Percentiles rank a stretch among this genome's conserved stretches.
These are phyloP conservation scores for Rhizoclosmatium globosum DNA, from an alignment of 192 early-diverging fungal genomes.

Conservation along the genomic window DNA sequence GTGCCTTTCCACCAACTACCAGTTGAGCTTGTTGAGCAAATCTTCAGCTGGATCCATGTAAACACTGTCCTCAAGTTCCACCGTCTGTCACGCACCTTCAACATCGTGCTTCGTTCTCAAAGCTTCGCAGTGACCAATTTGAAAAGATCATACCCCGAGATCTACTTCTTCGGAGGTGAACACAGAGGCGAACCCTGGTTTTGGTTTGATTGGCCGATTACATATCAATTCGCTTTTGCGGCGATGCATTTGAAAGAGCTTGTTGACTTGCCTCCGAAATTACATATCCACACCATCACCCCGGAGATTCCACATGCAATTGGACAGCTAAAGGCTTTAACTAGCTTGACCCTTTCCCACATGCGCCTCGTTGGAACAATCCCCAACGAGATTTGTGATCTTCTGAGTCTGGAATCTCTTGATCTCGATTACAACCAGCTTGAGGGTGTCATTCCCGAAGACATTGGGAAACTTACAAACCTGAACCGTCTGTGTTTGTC, in stretches of 20 bases:
- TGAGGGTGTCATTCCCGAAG: not conserved
- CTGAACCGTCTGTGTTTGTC: not conserved
- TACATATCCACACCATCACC: not conserved
- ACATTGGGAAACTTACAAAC: not conserved
- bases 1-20: not conserved
- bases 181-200: not conserved
- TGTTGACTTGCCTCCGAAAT: not conserved
- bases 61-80: not conserved
- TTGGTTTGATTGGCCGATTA: not conserved
- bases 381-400: not conserved
- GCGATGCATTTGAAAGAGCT: not conserved
- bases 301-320: not conserved
- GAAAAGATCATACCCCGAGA: not conserved
- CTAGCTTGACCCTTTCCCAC: not conserved
- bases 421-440: not conserved
- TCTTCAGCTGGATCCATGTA: not conserved
- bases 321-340: not conserved
- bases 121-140: not conserved
- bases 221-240: not conserved
- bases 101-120: not conserved
- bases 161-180: not conserved
- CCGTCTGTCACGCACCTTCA: not conserved
- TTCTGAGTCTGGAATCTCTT: not conserved
- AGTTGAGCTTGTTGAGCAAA: not conserved
- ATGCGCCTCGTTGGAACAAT: not conserved